Percentiles rank a stretch among this genome's conserved stretches.
Conservation (phyloP, 257 asterid genomes). For the Linaria vulgaris region DNA sequence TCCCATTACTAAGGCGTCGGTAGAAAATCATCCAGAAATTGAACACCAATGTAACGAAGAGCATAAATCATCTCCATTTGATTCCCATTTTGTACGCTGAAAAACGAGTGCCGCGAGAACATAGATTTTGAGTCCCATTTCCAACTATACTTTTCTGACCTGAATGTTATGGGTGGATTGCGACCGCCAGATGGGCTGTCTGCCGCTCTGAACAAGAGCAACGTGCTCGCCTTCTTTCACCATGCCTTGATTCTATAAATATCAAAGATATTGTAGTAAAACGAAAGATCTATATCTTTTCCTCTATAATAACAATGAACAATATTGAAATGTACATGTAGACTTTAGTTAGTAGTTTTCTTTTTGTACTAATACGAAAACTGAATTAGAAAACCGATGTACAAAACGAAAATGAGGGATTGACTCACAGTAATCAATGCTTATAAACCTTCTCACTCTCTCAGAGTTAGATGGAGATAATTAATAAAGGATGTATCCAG, state of each 20-base stretch:
- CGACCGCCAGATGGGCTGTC: conserved; percentile 73
- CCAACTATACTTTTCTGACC: conserved; percentile 70
- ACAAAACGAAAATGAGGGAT: too few relatives aligned
- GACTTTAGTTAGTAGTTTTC: not conserved
- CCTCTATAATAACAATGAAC: conserved; percentile 8
- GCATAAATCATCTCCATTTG: not conserved
- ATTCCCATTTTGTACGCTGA: not conserved
- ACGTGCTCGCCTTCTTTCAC: conserved; percentile 92
- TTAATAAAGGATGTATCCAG: too few relatives aligned
- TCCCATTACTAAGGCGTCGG: conserved; percentile 5
- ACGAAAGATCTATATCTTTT: not conserved
- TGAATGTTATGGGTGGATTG: conserved; percentile 93
- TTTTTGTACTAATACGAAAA: not conserved
- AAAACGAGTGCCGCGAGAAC: not conserved
- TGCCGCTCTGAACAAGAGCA: conserved; percentile 94
- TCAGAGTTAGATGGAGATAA: too few relatives aligned
- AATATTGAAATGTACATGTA: too few relatives aligned
- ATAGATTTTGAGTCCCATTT: not conserved
- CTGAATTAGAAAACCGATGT: not conserved
- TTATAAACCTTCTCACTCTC: too few relatives aligned
- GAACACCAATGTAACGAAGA: not conserved
- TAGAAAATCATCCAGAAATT: conserved; percentile 3
- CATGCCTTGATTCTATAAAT: conserved; percentile 73
- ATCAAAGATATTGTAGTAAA: not conserved
- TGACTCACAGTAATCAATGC: too few relatives aligned